phyloP scores from a whole-genome alignment of 2,329 filamentous ascomycete genomes.

The Lachnellula suecica region DNA sequence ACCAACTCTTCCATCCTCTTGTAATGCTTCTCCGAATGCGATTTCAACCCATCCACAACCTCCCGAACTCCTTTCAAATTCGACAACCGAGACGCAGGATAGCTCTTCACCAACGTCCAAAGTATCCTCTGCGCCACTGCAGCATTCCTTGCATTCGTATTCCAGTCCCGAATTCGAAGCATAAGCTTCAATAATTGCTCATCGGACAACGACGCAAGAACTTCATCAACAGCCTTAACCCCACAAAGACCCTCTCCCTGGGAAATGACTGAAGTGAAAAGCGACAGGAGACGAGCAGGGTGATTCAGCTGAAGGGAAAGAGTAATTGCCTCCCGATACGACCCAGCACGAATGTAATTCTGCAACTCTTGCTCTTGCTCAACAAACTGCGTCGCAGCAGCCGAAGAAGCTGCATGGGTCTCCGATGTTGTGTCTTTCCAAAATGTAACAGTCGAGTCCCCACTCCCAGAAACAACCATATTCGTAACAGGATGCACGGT shows the following conservation, averaged over 20 bases:
- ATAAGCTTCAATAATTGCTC: constrained; percentile 85
- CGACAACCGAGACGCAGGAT: constrained; percentile 76
- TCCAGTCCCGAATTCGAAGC: constrained; percentile 88
- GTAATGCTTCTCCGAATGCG: constrained; percentile 93
- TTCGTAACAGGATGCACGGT: constrained; percentile 68
- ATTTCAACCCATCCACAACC: constrained; percentile 80
- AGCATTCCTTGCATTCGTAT: constrained; percentile 88
- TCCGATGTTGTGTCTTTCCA: constrained; percentile 89
- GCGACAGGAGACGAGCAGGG: constrained; percentile 77
- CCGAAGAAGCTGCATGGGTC: constrained; percentile 72
- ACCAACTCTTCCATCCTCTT: constrained; percentile 84
- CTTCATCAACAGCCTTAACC: constrained; percentile 73
- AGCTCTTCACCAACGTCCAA: constrained; percentile 74
- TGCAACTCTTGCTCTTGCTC: constrained; percentile 94
- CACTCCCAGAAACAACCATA: constrained; percentile 84
- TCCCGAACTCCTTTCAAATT: constrained; percentile 73
- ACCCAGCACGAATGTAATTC: constrained; percentile 85
- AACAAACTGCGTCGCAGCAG: constrained; percentile 74
- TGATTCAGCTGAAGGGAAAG: constrained; percentile 93
- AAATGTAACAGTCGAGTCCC: constrained; percentile 90
- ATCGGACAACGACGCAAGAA: constrained; percentile 73
- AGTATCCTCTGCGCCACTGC: constrained; percentile 84
- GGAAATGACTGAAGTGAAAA: constrained; percentile 76
- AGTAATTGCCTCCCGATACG: constrained; percentile 90
- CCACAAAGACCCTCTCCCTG: constrained; percentile 66